phyloP scores from a whole-genome alignment of 2,329 filamentous ascomycete species.

The Herpotrichia juniperi region DNA sequence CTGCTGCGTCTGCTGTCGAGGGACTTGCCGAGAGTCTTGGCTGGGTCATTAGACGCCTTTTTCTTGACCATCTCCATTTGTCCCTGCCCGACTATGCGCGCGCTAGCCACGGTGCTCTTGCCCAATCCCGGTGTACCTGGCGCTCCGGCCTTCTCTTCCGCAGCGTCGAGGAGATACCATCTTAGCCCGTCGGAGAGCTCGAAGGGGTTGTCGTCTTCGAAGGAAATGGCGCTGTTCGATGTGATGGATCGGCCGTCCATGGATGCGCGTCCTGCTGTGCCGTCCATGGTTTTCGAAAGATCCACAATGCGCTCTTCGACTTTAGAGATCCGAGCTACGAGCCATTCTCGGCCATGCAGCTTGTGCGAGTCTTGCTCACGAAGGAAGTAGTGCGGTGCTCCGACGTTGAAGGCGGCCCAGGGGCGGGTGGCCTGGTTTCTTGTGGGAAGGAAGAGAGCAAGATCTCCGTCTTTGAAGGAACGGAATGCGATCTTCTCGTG shows the following conservation, averaged over 20 bases:
- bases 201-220: slow-evolving; percentile 95
- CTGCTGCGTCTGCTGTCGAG: slow-evolving; percentile 91
- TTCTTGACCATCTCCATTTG: slow-evolving; percentile 58
- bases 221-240: slow-evolving; percentile 60
- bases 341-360: slow-evolving; percentile 85
- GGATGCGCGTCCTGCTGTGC: slow-evolving; percentile 47
- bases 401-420: slow-evolving; percentile 98
- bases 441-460: slow-evolving; percentile 92
- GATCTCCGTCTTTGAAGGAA: slow-evolving; percentile 94
- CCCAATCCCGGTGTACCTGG: slow-evolving; percentile 91
- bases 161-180: slow-evolving; percentile 95
- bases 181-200: slow-evolving; percentile 92
- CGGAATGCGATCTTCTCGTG: slow-evolving; percentile 96
- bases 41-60: slow-evolving; percentile 53
- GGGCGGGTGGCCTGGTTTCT: slow-evolving; percentile 92
- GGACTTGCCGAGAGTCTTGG: slow-evolving; percentile 72
- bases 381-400: slow-evolving; percentile 95
- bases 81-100: slow-evolving; percentile 84
- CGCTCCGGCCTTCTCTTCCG: slow-evolving; percentile 86
- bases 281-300: slow-evolving; percentile 76
- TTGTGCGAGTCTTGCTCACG: slow-evolving; percentile 90
- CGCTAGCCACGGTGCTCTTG: slow-evolving; percentile 88
- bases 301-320: slow-evolving; percentile 95
- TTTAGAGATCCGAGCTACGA: slow-evolving; percentile 90
- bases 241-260: slow-evolving; percentile 53